Conservation (phyloP, 2,329 filamentous ascomycete species). For the Penicillium janthinellum region DNA sequence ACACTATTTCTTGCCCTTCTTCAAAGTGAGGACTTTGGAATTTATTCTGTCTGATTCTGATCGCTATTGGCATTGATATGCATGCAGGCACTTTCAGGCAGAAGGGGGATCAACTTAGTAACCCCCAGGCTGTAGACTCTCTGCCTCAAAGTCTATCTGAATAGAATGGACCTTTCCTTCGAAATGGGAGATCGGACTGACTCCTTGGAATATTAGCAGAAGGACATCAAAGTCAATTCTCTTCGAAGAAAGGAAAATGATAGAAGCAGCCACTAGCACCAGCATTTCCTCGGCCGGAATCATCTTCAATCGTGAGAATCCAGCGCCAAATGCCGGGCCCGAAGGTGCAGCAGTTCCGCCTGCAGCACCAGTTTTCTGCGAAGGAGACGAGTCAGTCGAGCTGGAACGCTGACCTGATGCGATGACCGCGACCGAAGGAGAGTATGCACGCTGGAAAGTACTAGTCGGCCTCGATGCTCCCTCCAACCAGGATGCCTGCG, state of each 20-base stretch:
- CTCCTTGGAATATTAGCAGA: background rate
- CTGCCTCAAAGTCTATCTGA: background rate
- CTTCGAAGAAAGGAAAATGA: background rate
- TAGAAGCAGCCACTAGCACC: background rate
- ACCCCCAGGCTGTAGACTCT: too few relatives aligned
- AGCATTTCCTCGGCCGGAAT: background rate
- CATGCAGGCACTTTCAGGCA: too few relatives aligned
- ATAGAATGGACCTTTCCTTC: background rate
- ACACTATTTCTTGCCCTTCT: too few relatives aligned
- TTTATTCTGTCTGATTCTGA: too few relatives aligned
- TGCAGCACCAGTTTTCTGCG: background rate
- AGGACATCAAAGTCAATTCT: background rate
- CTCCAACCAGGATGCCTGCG: background rate
- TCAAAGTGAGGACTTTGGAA: too few relatives aligned
- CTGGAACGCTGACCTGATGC: too few relatives aligned
- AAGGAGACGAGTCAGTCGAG: too few relatives aligned
- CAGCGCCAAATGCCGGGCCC: background rate
- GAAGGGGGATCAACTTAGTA: too few relatives aligned
- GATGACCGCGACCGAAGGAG: background rate
- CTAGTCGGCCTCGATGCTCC: background rate
- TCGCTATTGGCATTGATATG: too few relatives aligned
- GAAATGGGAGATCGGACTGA: background rate
- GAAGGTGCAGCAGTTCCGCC: background rate
- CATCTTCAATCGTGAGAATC: background rate
- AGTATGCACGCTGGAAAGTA: background rate